Base-by-base conservation (phyloP, 306 rosid genomes). In the Ormosia emarginata region DNA sequence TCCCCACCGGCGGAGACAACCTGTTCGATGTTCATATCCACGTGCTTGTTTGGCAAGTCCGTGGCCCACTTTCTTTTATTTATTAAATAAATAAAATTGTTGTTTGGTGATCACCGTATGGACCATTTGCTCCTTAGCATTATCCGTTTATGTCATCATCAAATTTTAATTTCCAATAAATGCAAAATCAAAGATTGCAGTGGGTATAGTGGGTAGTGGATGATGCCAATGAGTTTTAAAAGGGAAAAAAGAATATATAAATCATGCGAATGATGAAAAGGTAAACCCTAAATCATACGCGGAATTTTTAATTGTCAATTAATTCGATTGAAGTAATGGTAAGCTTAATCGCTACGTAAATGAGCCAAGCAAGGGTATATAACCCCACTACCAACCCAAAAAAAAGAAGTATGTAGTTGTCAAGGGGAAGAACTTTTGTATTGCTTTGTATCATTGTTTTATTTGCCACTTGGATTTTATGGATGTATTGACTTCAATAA, bases 31-130 rank as follows among this genome's bases (percentile, higher is more conserved):
- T 65, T 46, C 64, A 33, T 66, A 62, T 80, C 84, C 89, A 81
- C 86, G 84, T 77, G 85, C 81, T 37, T 59, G 36, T 40, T 71
- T 34, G 29, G 66, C 72, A 14, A 34, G 57, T 43, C 41, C 81
- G 49, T 64, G 90, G 79, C 77, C 91, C 86, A 86, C 88, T 50
- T 3, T 63, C 15, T 77, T 77, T 80, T 14, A 24, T 71, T 81
- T 47, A 71, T 29, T 49, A 15, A 29, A 29, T 17, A 37, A 12
- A 64, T 34, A 33, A 53, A 71, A 57, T 11, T 57, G 52, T 44
- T 40, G 68, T 55, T 69, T 68, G 82, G 50, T 64, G 70, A 18
- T 18, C 63, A 4, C 10, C 2, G 2, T n/a, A 29, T 40, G 68
- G 68, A 52, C 84, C 50, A 52, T 63, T 69, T 55, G 36, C 56